A percentile compares a stretch with the other conserved stretches of the same genome.
Conservation (phyloP, 345 rosid species). For the Turnera subulata region DNA sequence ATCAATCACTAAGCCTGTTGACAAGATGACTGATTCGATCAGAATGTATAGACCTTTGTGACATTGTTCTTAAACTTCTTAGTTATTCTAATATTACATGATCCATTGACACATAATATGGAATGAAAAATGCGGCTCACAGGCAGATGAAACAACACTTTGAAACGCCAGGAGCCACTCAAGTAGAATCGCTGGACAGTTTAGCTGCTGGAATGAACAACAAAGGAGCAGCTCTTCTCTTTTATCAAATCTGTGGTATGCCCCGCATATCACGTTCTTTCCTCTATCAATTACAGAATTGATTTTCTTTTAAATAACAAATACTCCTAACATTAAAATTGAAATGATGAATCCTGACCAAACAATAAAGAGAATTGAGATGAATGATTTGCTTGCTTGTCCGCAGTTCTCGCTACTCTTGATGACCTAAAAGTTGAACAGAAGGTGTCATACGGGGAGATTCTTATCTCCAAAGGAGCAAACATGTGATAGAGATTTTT, state of each 20-base stretch:
- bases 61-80: too few species aligned
- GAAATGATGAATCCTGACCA: background rate
- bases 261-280: conserved; percentile 3
- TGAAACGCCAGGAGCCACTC: conserved; percentile 72
- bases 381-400: conserved; percentile 1
- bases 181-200: conserved; percentile 58
- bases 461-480: conserved; percentile 63
- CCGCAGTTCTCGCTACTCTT: conserved; percentile 65
- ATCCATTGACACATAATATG: too few species aligned
- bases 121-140: conserved; percentile 7
- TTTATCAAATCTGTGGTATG: conserved; percentile 81
- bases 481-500: conserved; percentile 56
- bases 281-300: background rate
- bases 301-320: background rate
- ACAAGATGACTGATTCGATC: conserved; percentile 61
- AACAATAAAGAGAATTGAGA: conserved; percentile 1
- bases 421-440: conserved; percentile 59
- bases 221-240: conserved; percentile 74
- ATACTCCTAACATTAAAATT: background rate
- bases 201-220: conserved; percentile 65
- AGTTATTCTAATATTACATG: too few species aligned
- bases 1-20: conserved; percentile 33
- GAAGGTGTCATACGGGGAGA: conserved; percentile 58
- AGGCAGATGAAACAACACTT: conserved; percentile 80
- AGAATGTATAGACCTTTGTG: conserved; percentile 45